Conservation (phyloP, 2,329 filamentous ascomycete species). For the Hortaea werneckii region DNA sequence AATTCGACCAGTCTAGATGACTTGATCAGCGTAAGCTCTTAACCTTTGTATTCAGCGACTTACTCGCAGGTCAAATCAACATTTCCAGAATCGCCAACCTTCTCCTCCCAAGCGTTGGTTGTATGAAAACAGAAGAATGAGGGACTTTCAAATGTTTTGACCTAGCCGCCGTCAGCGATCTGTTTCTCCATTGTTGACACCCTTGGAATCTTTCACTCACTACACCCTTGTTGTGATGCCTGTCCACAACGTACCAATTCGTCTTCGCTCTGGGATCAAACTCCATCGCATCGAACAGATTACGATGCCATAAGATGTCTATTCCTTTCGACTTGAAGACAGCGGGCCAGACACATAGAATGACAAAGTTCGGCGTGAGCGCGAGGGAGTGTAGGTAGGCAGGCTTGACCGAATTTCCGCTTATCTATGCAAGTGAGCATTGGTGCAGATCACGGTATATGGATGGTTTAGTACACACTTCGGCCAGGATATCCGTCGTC, state of each 20-base stretch:
- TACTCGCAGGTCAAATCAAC: conserved; percentile 53
- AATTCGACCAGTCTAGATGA: conserved; percentile 43
- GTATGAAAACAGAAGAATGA: conserved; percentile 63
- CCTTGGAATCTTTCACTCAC: conserved; percentile 46
- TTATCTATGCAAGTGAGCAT: too few species aligned
- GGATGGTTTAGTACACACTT: too few species aligned
- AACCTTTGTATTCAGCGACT: background rate
- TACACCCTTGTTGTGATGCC: conserved; percentile 32
- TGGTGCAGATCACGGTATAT: conserved; percentile 53
- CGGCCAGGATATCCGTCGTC: too few species aligned
- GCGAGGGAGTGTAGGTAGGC: background rate
- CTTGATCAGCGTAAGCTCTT: background rate
- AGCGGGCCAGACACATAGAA: conserved; percentile 63
- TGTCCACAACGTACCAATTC: conserved; percentile 67
- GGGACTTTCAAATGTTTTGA: background rate
- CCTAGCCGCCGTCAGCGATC: conserved; percentile 48
- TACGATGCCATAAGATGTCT: conserved; percentile 53
- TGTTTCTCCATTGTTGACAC: conserved; percentile 38
- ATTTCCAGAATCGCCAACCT: conserved; percentile 22
- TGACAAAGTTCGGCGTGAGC: conserved; percentile 57
- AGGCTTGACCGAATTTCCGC: background rate
- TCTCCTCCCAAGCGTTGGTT: conserved; percentile 65
- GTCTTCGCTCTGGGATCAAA: conserved; percentile 50
- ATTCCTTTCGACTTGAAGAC: conserved; percentile 50
- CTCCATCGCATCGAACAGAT: conserved; percentile 55